phyloP scores from a whole-genome alignment of 306 rosid genomes.

The Prunus salicina region DNA sequence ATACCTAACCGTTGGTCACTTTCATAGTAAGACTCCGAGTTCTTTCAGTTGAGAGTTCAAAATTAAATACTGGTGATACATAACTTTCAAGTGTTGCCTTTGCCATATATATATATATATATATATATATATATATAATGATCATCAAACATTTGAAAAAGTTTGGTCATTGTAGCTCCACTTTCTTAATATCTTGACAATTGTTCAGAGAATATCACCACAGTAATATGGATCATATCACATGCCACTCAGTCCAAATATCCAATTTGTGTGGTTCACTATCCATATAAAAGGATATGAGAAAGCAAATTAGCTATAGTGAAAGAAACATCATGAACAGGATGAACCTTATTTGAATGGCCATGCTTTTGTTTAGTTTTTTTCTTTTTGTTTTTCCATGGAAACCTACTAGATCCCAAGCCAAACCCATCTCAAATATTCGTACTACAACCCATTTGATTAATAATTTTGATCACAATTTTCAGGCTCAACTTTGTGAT shows the following conservation, averaged over 20 bases:
- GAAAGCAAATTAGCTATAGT: background rate
- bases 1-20: background rate
- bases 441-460: too few relatives aligned
- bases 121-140: too few relatives aligned
- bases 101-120: too few relatives aligned
- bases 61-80: too few relatives aligned
- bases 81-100: background rate
- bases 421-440: background rate
- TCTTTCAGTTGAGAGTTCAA: background rate
- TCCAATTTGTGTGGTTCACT: constrained; percentile 8
- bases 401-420: background rate
- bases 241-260: background rate
- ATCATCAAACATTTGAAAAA: too few relatives aligned
- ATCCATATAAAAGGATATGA: background rate
- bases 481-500: too few relatives aligned
- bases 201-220: background rate
- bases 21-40: background rate
- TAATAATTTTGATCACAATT: too few relatives aligned
- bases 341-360: background rate
- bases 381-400: too few relatives aligned
- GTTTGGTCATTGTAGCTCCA: too few relatives aligned
- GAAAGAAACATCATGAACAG: constrained; percentile 2
- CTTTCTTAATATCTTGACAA: too few relatives aligned
- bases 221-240: background rate
- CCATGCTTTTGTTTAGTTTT: background rate